Percentiles rank a stretch among this genome's conserved stretches.
phyloP scores from a whole-genome alignment of 495 filamentous ascomycete genomes.

The Penicillium malachiteum region DNA sequence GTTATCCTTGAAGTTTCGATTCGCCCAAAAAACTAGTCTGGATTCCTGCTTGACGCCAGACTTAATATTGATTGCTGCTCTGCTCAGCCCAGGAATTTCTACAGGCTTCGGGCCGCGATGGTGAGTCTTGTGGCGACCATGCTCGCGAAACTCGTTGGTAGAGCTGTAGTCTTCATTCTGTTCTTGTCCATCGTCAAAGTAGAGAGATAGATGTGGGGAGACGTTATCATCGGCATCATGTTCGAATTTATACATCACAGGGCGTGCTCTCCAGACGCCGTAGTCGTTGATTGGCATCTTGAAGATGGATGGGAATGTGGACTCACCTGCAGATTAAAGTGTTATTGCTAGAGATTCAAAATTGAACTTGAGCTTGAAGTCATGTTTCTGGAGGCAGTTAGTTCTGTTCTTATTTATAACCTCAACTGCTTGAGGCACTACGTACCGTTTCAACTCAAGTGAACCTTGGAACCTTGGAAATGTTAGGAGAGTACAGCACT shows the following conservation, averaged over 20 bases:
- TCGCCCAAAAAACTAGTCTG: not conserved
- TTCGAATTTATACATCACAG: not conserved
- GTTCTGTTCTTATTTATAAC: too few species aligned
- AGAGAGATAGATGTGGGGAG: not conserved
- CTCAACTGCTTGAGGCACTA: too few species aligned
- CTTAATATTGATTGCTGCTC: constrained; percentile 18
- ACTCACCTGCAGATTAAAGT: not conserved
- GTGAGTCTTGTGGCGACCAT: not conserved
- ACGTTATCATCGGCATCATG: not conserved
- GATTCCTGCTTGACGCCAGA: not conserved
- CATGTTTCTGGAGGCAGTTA: too few species aligned
- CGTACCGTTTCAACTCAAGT: too few species aligned
- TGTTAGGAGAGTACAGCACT: too few species aligned
- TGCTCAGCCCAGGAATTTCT: not conserved
- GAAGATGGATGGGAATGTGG: not conserved
- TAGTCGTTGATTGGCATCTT: not conserved
- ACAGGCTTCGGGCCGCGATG: not conserved
- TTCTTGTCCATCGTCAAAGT: not conserved
- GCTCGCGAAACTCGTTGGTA: not conserved
- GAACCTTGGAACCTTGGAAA: too few species aligned
- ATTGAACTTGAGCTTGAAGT: too few species aligned
- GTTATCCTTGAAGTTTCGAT: not conserved
- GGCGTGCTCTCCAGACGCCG: not conserved
- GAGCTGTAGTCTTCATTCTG: not conserved
- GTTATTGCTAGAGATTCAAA: not conserved